Conservation (phyloP, 2,329 filamentous ascomycete species). For the Claviceps sp. region DNA sequence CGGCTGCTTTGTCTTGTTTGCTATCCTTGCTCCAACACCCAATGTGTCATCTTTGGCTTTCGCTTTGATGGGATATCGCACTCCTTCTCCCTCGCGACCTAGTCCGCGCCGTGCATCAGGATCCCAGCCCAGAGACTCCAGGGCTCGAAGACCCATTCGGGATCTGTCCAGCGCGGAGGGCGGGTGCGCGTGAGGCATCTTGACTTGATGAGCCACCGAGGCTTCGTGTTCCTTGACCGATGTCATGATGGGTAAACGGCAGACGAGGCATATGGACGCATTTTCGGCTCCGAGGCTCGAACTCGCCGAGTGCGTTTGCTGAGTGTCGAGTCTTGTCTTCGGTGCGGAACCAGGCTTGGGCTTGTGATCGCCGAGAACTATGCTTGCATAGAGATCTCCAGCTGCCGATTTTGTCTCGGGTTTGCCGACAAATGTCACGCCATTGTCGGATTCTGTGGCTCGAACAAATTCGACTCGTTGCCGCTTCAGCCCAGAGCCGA, state of each 20-base stretch:
- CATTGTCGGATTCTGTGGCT: slow-evolving; percentile 28
- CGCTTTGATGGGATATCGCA: slow-evolving; percentile 61
- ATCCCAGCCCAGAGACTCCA: slow-evolving; percentile 60
- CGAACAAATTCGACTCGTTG: slow-evolving; percentile 44
- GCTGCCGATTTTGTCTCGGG: slow-evolving; percentile 18
- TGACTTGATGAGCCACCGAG: slow-evolving; percentile 59
- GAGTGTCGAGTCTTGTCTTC: slow-evolving; percentile 7
- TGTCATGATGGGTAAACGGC: slow-evolving; percentile 21
- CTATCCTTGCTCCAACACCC: slow-evolving; percentile 51
- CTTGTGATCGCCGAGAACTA: slow-evolving; percentile 41
- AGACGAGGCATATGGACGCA: slow-evolving; percentile 20
- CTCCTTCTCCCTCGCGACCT: slow-evolving; percentile 57
- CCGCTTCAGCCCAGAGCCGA: slow-evolving; percentile 42
- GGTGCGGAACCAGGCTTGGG: slow-evolving; percentile 7
- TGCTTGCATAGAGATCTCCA: slow-evolving; percentile 50
- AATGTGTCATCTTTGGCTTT: slow-evolving; percentile 59
- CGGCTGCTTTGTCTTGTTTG: slow-evolving; percentile 21
- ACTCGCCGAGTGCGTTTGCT: not conserved
- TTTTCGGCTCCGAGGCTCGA: not conserved
- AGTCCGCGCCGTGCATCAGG: slow-evolving; percentile 60
- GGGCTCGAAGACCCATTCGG: slow-evolving; percentile 54
- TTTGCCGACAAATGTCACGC: slow-evolving; percentile 14
- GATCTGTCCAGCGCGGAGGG: slow-evolving; percentile 58
- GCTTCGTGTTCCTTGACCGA: slow-evolving; percentile 36
- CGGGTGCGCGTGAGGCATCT: slow-evolving; percentile 54